Conservation (phyloP, 2,329 filamentous ascomycete species). For the Mycosphaerella sp. region DNA sequence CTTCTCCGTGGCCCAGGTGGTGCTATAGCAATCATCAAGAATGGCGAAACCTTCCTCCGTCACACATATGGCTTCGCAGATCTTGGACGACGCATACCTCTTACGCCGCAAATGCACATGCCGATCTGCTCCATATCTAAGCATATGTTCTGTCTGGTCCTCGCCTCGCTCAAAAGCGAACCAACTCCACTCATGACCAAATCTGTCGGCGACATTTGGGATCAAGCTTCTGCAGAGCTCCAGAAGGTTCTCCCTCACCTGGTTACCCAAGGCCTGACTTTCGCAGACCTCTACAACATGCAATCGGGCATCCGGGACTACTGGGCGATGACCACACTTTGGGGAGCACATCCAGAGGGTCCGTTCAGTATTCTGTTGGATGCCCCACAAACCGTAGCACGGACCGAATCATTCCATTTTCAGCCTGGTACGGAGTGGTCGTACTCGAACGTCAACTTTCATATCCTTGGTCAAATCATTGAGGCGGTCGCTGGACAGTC, state of each 20-base stretch:
- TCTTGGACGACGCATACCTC: conserved; percentile 34
- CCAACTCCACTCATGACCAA: conserved; percentile 28
- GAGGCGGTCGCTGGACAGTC: conserved; percentile 36
- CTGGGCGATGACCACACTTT: conserved; percentile 41
- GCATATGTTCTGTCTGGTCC: conserved; percentile 39
- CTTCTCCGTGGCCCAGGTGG: conserved; percentile 38
- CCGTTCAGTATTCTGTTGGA: conserved; percentile 35
- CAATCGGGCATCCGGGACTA: conserved; percentile 44
- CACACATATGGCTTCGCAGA: conserved; percentile 43
- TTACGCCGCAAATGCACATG: conserved; percentile 35
- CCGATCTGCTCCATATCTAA: conserved; percentile 47
- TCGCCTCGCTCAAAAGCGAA: conserved; percentile 34
- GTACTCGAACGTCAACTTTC: conserved; percentile 43
- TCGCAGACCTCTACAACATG: conserved; percentile 37
- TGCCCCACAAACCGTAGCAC: conserved; percentile 27
- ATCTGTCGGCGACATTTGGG: conserved; percentile 9
- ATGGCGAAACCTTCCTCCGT: conserved; percentile 38
- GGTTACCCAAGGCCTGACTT: conserved; percentile 28
- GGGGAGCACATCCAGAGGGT: conserved; percentile 39
- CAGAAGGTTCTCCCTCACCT: conserved; percentile 32
- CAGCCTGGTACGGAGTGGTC: conserved; percentile 39
- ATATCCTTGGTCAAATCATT: conserved; percentile 35
- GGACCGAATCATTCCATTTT: conserved; percentile 39
- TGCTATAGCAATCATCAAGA: conserved; percentile 38
- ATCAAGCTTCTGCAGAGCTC: conserved; percentile 25